Evolutionary conservation across 2,329 filamentous ascomycete species (phyloP), one percentile per base, ranked within the genome.

Genomic region (Xylaria sp.): DNA sequence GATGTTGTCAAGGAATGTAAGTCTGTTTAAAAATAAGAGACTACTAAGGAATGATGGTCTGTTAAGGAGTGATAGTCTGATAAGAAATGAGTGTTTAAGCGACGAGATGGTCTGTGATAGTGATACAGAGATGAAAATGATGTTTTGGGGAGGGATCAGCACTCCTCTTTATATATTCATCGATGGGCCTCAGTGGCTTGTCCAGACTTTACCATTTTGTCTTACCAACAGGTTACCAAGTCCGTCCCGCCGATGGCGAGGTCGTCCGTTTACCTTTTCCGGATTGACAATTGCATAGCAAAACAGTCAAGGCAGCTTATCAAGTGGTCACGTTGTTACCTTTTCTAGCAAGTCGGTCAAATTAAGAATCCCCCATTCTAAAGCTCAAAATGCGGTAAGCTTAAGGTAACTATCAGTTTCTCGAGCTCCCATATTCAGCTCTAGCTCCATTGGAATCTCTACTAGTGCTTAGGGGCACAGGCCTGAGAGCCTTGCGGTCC

Each of bases 141-240:
- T 45, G 52, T 55, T 55, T 55, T 43, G 40, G 40, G 38, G 52
- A 54, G 52, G 52, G 52, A 55, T 55, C 52, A 55, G 25, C 38
- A 55, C 52, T 55, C 33, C 49, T 52, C 52, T 55, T 55, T 55
- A 55, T 55, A 55, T 55, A 55, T 55, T 55, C 52, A 55, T 55
- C 38, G 23, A 45, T 55, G 52, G 52, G 52, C 52, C 52, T 55
- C 52, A 45, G 25, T 33, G 52, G 38, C 52, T 45, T 55, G 38
- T 45, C 38, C 12, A 55, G 52, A 55, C 52, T 55, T 17, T 45
- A 55, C 52, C 40, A 55, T 55, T 45, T 35, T 55, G 40, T 55
- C 52, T 35, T 55, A 37, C 25, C 25, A 55, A 55, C 28, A 55
- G 40, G 52, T 55, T 55, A 45, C 52, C 23, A 55, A 33, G 23